Conservation (phyloP, 768 basidiomycete species). For the Psilocybe sp. region DNA sequence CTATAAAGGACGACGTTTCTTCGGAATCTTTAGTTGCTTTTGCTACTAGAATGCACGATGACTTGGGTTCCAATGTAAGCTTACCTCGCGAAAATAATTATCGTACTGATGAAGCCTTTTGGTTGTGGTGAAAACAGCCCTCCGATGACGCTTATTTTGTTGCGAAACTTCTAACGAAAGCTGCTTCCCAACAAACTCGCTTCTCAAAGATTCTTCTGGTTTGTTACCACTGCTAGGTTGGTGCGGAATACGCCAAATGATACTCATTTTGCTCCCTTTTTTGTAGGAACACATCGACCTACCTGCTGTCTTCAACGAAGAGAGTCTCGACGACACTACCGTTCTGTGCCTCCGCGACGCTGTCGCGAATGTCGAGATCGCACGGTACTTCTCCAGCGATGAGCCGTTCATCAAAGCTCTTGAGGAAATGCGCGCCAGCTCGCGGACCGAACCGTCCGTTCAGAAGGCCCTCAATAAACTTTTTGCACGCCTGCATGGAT, state of each 20-base stretch:
- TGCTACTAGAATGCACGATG: constrained; percentile 51
- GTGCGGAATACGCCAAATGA: neutral
- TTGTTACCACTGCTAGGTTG: constrained; percentile 11
- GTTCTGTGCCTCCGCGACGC: constrained; percentile 61
- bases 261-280: neutral
- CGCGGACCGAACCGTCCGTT: constrained; percentile 35
- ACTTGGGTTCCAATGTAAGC: constrained; percentile 57
- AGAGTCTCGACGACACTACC: constrained; percentile 52
- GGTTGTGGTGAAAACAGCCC: constrained; percentile 29
- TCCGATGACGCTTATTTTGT: constrained; percentile 56
- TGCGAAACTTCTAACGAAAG: constrained; percentile 59
- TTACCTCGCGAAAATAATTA: neutral
- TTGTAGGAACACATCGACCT: constrained; percentile 58
- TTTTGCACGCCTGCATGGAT: constrained; percentile 48
- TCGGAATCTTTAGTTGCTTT: constrained; percentile 51
- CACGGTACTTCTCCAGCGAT: constrained; percentile 43
- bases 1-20: constrained; percentile 56
- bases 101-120: neutral
- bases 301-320: constrained; percentile 48
- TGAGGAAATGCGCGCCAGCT: constrained; percentile 31
- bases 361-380: constrained; percentile 61
- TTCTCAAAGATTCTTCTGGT: constrained; percentile 48
- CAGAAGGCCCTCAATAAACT: constrained; percentile 49
- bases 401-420: constrained; percentile 42
- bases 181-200: constrained; percentile 65